These are phyloP conservation scores for Avena eriantha DNA, from an alignment of 176 grass and related monocot species.

Conservation along the genomic window DNA sequence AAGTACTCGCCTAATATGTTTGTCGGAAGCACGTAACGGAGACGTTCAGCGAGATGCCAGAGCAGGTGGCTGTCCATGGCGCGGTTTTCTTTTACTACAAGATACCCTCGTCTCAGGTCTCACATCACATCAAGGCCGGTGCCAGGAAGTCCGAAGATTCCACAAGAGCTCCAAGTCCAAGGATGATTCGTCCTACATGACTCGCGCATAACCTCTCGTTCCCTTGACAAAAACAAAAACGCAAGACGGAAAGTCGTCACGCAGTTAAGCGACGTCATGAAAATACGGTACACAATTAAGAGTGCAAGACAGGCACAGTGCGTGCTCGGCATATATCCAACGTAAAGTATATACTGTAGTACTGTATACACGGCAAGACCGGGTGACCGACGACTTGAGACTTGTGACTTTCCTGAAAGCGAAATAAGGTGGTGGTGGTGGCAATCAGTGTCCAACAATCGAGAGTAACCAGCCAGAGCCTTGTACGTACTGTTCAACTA, in stretches of 20 bases:
- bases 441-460: background rate
- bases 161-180: background rate
- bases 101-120: no score
- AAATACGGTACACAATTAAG: background rate
- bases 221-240: background rate
- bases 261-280: background rate
- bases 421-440: background rate
- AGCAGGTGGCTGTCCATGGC: no score
- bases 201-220: background rate
- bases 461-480: no score
- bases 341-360: background rate
- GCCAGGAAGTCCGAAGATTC: background rate
- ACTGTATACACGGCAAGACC: background rate
- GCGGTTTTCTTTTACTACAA: no score
- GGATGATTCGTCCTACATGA: background rate
- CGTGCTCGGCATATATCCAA: background rate
- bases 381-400: slow-evolving; percentile 6
- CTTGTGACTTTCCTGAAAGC: slow-evolving; percentile 7
- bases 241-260: background rate
- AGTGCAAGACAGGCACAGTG: background rate
- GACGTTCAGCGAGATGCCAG: no score
- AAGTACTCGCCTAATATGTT: no score
- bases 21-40: no score
- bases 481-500: background rate
- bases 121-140: no score